A percentile compares a stretch with the other conserved stretches of the same genome.
These are phyloP conservation scores for Plantago major DNA, from an alignment of 257 asterid species.

Conservation along the genomic window DNA sequence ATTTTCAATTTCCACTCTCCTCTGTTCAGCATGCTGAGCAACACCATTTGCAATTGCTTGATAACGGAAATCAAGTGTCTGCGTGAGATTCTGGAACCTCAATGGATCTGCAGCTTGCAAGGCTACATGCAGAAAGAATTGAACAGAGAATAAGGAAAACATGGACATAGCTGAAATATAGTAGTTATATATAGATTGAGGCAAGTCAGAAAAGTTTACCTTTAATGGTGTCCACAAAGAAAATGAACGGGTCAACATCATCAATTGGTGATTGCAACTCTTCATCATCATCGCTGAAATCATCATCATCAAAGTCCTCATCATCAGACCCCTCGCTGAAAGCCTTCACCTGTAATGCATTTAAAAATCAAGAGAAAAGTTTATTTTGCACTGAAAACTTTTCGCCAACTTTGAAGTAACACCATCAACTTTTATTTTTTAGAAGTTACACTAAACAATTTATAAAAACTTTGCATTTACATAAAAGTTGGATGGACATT, in stretches of 20 bases:
- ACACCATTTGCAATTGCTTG: slow-evolving; percentile 88
- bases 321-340: slow-evolving; percentile 59
- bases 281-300: slow-evolving; percentile 79
- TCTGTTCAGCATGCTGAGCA: slow-evolving; percentile 89
- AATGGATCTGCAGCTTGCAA: slow-evolving; percentile 75
- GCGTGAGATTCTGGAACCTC: slow-evolving; percentile 88
- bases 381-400: too few relatives aligned
- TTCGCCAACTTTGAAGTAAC: too few relatives aligned
- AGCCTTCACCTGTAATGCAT: slow-evolving; percentile 65
- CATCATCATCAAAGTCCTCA: slow-evolving; percentile 74
- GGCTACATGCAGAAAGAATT: slow-evolving; percentile 34
- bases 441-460: too few relatives aligned
- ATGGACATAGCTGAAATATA: not conserved
- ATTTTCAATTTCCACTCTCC: slow-evolving; percentile 81
- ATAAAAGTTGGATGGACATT: too few relatives aligned
- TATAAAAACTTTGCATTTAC: too few relatives aligned
- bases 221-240: slow-evolving; percentile 81
- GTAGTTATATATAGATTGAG: too few relatives aligned
- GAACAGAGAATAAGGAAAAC: not conserved
- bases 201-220: slow-evolving; percentile 47
- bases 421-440: too few relatives aligned
- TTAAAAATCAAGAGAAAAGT: too few relatives aligned
- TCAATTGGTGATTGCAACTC: slow-evolving; percentile 95
- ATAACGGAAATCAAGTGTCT: slow-evolving; percentile 71
- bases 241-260: slow-evolving; percentile 88